These are phyloP conservation scores for Pholiota molesta DNA, from an alignment of 768 basidiomycete genomes.

Conservation along the genomic window DNA sequence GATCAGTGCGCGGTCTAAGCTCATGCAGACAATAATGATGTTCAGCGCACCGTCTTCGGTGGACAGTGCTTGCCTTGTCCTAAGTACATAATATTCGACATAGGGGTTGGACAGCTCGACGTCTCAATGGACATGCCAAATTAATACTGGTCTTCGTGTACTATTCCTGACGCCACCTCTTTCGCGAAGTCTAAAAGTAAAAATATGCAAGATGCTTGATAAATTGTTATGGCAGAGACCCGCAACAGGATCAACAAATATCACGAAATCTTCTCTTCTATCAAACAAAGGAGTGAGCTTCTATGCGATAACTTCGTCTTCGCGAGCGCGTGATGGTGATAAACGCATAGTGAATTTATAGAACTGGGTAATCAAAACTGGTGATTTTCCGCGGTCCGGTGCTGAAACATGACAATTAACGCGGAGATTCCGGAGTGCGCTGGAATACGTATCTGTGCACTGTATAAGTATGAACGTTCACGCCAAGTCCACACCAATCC, in stretches of 20 bases:
- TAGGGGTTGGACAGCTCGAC: too few relatives aligned
- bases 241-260: not conserved
- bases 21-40: not conserved
- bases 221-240: too few relatives aligned
- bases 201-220: not conserved
- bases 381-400: not conserved
- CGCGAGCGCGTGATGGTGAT: not conserved
- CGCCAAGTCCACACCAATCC: not conserved
- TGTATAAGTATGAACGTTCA: not conserved
- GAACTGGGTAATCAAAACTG: not conserved
- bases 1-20: not conserved
- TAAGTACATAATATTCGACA: too few relatives aligned
- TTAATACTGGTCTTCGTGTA: not conserved
- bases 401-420: not conserved
- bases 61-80: not conserved
- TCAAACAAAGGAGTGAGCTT: not conserved
- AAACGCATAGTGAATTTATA: not conserved
- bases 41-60: not conserved
- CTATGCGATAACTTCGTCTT: slow-evolving; percentile 2
- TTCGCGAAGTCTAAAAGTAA: not conserved
- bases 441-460: too few relatives aligned
- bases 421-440: not conserved
- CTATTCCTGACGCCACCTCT: not conserved
- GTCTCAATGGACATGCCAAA: too few relatives aligned
- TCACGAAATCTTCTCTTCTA: slow-evolving; percentile 7